Conservation (phyloP, 495 filamentous ascomycete genomes). For the Daldinia childiae region DNA sequence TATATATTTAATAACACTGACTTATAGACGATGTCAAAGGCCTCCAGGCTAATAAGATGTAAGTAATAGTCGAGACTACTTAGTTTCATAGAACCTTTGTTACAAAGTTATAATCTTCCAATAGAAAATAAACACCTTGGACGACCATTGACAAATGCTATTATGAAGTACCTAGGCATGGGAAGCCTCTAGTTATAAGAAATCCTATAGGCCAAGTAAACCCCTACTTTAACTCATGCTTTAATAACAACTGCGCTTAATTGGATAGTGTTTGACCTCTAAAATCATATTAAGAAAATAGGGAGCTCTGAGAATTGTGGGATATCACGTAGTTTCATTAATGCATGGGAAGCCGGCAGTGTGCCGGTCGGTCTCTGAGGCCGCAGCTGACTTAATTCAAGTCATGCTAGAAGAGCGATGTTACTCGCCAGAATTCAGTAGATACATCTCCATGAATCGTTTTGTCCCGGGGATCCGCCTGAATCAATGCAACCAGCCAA, state of each 20-base stretch:
- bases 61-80: too few species aligned
- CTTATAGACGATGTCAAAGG: too few species aligned
- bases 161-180: too few species aligned
- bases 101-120: too few species aligned
- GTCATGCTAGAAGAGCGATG: conserved; percentile 55
- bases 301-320: neutral
- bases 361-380: conserved; percentile 71
- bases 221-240: neutral
- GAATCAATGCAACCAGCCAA: conserved; percentile 49
- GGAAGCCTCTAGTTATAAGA: too few species aligned
- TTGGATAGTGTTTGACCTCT: neutral
- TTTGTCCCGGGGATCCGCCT: conserved; percentile 49
- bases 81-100: too few species aligned
- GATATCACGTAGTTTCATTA: conserved; percentile 29
- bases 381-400: conserved; percentile 63
- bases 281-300: neutral
- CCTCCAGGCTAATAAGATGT: too few species aligned
- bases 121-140: too few species aligned
- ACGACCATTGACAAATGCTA: too few species aligned
- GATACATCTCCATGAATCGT: conserved; percentile 54
- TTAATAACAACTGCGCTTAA: neutral
- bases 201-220: too few species aligned
- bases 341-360: conserved; percentile 62
- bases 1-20: too few species aligned
- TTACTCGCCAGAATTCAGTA: conserved; percentile 52